These are phyloP conservation scores for Helicocarpus griseus DNA, from an alignment of 2,329 filamentous ascomycete species.

Conservation along the genomic window DNA sequence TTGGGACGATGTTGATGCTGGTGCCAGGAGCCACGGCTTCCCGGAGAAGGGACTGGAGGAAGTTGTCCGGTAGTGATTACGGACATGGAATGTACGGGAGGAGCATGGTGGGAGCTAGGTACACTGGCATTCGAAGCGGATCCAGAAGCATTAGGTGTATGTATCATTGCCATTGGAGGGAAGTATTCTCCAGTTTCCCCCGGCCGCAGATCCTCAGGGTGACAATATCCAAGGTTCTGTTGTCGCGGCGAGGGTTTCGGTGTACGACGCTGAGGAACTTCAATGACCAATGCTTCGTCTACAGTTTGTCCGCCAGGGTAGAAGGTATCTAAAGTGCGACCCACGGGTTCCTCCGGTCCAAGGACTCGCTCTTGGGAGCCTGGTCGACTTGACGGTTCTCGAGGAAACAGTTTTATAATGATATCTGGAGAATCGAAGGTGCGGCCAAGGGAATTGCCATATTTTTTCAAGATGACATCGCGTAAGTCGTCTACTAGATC, in stretches of 20 bases:
- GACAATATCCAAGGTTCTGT: conserved; percentile 33
- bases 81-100: conserved; percentile 59
- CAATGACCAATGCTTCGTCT: conserved; percentile 83
- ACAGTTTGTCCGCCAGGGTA: conserved; percentile 81
- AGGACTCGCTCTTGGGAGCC: conserved; percentile 55
- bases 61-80: conserved; percentile 72
- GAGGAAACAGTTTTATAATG: conserved; percentile 63
- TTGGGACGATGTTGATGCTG: conserved; percentile 53
- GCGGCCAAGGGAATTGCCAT: conserved; percentile 81
- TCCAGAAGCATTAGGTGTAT: conserved; percentile 34
- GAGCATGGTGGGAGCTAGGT: conserved; percentile 28
- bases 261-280: conserved; percentile 66
- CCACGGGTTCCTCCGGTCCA: conserved; percentile 78
- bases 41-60: conserved; percentile 72
- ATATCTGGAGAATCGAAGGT: conserved; percentile 88
- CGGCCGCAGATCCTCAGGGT: conserved; percentile 54
- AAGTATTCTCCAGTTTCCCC: conserved; percentile 74
- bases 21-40: conserved; percentile 49
- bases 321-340: conserved; percentile 65
- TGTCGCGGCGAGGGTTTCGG: conserved; percentile 68
- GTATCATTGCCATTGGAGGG: conserved; percentile 53
- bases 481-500: conserved; percentile 91
- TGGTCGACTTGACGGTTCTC: conserved; percentile 43
- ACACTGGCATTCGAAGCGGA: conserved; percentile 32
- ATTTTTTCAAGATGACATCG: conserved; percentile 86